Conservation (phyloP, 108 stramenopile genomes). For the Skeletonema costatum region DNA sequence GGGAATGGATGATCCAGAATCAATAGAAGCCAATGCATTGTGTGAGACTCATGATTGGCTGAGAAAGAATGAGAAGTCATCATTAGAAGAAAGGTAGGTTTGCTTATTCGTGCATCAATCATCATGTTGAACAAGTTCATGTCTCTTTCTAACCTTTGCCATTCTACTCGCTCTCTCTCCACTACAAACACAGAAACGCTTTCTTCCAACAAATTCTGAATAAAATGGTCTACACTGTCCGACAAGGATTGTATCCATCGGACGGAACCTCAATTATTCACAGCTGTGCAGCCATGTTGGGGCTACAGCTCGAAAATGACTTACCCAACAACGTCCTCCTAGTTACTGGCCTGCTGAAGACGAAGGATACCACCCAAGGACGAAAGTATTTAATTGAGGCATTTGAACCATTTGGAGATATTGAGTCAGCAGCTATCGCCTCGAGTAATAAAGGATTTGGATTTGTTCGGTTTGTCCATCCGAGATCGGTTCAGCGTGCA, state of each 20-base stretch:
- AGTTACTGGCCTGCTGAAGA: slow-evolving; percentile 79
- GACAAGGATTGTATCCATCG: slow-evolving; percentile 58
- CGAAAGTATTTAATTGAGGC: slow-evolving; percentile 50
- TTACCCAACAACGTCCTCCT: slow-evolving; percentile 68
- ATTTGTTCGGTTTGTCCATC: slow-evolving; percentile 70
- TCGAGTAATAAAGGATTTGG: slow-evolving; percentile 80
- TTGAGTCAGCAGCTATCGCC: slow-evolving; percentile 73
- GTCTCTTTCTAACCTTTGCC: slow-evolving; percentile 5
- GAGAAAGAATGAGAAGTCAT: slow-evolving; percentile 62
- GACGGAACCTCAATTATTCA: slow-evolving; percentile 80
- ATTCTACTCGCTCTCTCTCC: neutral
- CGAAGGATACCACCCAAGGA: slow-evolving; percentile 39
- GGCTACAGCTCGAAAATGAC: slow-evolving; percentile 66
- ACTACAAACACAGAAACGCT: slow-evolving; percentile 39
- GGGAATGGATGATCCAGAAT: slow-evolving; percentile 48
- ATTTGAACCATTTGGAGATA: slow-evolving; percentile 74
- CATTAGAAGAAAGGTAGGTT: slow-evolving; percentile 58
- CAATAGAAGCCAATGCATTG: slow-evolving; percentile 74
- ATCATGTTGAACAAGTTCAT: neutral
- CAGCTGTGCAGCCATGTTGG: slow-evolving; percentile 75
- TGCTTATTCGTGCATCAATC: neutral
- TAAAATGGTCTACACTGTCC: slow-evolving; percentile 72
- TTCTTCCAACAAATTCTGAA: slow-evolving; percentile 79
- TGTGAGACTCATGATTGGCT: slow-evolving; percentile 80
- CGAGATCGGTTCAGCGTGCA: slow-evolving; percentile 69